Base-by-base conservation (phyloP, 805 yeast genomes). In the Schwanniomyces yamadae region DNA sequence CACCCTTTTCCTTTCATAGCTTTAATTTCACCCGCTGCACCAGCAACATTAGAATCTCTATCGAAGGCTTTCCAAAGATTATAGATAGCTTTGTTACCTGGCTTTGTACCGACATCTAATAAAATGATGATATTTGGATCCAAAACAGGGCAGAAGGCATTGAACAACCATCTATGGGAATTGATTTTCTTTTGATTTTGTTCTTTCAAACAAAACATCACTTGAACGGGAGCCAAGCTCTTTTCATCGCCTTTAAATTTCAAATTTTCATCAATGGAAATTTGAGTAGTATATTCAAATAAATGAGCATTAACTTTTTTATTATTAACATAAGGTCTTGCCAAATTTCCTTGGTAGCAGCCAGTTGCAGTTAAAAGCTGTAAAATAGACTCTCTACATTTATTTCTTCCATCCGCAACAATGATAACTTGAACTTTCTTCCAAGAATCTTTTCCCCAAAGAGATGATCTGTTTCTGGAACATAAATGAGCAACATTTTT, bases 361-460 rank as follows among this genome's bases (percentile, higher is more conserved):
- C 99, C 99, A 64, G 95, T 80, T 0, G 97, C 96, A 1, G 96
- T 89, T 40, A 93, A 70, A 30, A 86, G 77, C 59, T 91, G 96
- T 29, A 93, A 64, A 2, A 90, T 91, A 12, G 95, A 84, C 16
- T 85, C 85, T 49, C 80, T 74, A 31, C 93, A 82, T 54, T 91
- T 91, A 40, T 84, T 78, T 63, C 99, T 80, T 50, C 99, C 99
- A 65, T 93, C 99, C 31, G 96, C 80, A 15, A 93, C 85, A 49
- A 93, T 82, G 37, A 86, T 71, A 10, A 93, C 96, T 36, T 91
- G 96, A 14, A 93, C 82, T 61, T 91, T 93, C 55, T 93, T 89
- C 99, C 99, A 93, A 17, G 95, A 84, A 41, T 90, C 95, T 47
- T 82, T 80, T 4, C 99, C 98, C 99, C 99, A 93, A 12, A 85